Percentiles rank a stretch among this genome's conserved stretches.
Evolutionary conservation across 108 stramenopile species (phyloP).

Genomic region (Discostella pseudostelligera): DNA sequence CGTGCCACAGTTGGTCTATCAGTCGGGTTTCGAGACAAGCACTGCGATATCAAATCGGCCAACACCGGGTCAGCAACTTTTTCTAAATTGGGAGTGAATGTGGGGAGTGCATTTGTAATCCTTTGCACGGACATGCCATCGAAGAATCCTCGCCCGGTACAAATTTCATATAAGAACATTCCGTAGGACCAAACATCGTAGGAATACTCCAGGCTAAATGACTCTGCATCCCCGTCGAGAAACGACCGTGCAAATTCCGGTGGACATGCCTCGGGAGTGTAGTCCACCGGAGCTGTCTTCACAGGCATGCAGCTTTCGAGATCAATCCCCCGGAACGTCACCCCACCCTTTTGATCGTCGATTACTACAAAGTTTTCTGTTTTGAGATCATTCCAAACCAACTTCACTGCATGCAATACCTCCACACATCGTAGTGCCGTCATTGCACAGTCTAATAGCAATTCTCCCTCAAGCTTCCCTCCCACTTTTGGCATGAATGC

Average conservation of each 20-base stretch:
- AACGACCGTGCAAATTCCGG: conserved; percentile 87
- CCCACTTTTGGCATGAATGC: conserved; percentile 60
- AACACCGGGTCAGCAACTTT: conserved; percentile 52
- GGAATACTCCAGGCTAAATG: conserved; percentile 65
- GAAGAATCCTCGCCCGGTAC: conserved; percentile 74
- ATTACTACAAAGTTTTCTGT: conserved; percentile 88
- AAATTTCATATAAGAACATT: conserved; percentile 82
- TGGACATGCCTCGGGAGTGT: conserved; percentile 88
- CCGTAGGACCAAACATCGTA: conserved; percentile 89
- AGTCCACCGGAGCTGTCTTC: conserved; percentile 77
- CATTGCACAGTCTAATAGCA: conserved; percentile 65
- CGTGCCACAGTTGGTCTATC: conserved; percentile 65
- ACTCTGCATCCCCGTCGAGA: conserved; percentile 70
- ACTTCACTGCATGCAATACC: conserved; percentile 61
- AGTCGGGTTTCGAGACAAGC: conserved; percentile 56
- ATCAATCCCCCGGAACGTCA: conserved; percentile 69
- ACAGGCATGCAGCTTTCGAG: conserved; percentile 82
- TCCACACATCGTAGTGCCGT: conserved; percentile 76
- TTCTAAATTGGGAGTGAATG: conserved; percentile 47
- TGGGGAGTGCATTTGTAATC: conserved; percentile 68
- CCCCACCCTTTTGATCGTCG: conserved; percentile 48
- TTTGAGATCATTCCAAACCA: conserved; percentile 92
- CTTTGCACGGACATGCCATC: conserved; percentile 61
- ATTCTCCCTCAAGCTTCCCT: conserved; percentile 58
- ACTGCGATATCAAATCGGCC: conserved; percentile 66